Percentiles rank a stretch among this genome's conserved stretches.
phyloP scores from a whole-genome alignment of 225 moss, liverwort and hornwort species.

The Climacium dendroides region DNA sequence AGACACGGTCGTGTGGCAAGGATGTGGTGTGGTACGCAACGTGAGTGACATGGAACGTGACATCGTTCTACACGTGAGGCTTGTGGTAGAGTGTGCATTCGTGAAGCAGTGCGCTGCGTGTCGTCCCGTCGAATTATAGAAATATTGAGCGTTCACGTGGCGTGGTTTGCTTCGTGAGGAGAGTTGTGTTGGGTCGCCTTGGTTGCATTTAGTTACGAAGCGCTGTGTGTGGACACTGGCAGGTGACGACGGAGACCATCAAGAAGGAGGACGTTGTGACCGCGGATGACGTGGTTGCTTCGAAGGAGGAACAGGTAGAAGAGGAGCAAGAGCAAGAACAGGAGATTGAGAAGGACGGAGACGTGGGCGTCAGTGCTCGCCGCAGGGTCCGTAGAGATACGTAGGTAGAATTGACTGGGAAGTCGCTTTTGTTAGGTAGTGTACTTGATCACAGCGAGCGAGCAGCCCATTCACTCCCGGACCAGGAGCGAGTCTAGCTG shows the following conservation, averaged over 20 bases:
- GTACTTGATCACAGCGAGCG: slow-evolving; percentile 2
- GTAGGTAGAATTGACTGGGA: slow-evolving; percentile 13
- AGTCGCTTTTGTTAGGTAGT: slow-evolving; percentile 19
- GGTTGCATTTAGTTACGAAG: background rate
- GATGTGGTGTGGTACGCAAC: background rate
- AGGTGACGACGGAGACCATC: slow-evolving; percentile 1
- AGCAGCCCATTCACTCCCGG: background rate
- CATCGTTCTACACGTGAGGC: background rate
- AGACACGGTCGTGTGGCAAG: background rate
- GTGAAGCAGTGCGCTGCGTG: background rate
- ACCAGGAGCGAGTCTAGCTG: slow-evolving; percentile 2
- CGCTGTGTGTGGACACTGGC: background rate
- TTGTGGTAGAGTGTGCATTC: background rate
- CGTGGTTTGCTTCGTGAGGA: background rate
- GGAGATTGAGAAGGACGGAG: slow-evolving; percentile 37
- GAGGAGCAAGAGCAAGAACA: slow-evolving; percentile 23
- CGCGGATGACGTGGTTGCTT: slow-evolving; percentile 8
- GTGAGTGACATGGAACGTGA: background rate
- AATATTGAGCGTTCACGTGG: background rate
- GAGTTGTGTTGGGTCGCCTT: background rate
- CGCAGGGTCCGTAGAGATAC: slow-evolving; percentile 38
- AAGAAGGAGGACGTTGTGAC: slow-evolving; percentile 33
- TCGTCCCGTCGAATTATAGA: background rate
- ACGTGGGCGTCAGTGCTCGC: background rate
- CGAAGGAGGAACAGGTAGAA: background rate